phyloP scores from a whole-genome alignment of 1,284 basidiomycete species.

The Cryptococcus floricola region DNA sequence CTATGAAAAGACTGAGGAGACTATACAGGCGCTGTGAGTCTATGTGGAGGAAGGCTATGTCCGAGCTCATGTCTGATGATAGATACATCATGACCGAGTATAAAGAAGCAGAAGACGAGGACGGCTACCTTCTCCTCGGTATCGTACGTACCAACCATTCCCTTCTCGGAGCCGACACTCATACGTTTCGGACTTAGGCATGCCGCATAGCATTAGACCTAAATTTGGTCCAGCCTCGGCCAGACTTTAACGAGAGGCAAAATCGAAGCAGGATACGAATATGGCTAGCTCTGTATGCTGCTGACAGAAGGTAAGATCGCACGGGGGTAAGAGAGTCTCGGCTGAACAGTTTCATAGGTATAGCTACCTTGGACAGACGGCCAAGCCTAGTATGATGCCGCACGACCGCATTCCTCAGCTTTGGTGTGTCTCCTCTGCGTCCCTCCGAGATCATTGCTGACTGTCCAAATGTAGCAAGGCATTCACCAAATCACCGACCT shows the following conservation, averaged over 20 bases:
- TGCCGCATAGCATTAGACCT: no score
- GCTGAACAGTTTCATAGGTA: no score
- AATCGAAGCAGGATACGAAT: conserved; percentile 8
- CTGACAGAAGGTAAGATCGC: conserved; percentile 4
- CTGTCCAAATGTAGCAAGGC: not conserved
- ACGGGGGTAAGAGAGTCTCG: no score
- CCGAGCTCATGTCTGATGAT: no score
- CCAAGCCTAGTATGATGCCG: no score
- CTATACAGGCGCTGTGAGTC: conserved; percentile 8
- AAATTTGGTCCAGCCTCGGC: no score
- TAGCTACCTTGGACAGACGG: no score
- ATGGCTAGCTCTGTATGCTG: conserved; percentile 11
- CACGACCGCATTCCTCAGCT: no score
- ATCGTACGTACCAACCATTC: not conserved
- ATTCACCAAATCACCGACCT: conserved; percentile 4
- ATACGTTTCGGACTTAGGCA: no score
- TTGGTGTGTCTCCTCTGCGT: no score
- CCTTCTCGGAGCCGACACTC: no score
- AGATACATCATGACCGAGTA: conserved; percentile 11
- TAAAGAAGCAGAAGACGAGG: conserved; percentile 12
- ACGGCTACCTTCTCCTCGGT: conserved; percentile 8
- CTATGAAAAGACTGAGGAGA: conserved; percentile 11
- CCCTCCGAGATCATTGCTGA: no score
- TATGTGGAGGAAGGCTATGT: not conserved
- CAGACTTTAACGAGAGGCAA: not conserved